A percentile compares a stretch with the other conserved stretches of the same genome.
Conservation (phyloP, 352 stramenopile genomes). For the Achlya hypogyna region DNA sequence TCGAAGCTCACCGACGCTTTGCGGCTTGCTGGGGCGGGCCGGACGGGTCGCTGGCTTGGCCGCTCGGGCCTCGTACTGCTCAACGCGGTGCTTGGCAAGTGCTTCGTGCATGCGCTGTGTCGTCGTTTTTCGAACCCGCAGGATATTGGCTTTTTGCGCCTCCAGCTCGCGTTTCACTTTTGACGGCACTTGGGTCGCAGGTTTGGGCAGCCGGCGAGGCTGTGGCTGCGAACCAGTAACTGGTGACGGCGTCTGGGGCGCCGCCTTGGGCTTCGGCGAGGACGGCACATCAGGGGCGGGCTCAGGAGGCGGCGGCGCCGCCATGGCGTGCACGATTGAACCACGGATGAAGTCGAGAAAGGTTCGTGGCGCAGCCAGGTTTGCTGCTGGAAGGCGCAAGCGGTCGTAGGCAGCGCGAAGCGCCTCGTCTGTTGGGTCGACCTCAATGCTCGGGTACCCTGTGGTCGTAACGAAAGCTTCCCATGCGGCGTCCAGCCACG, state of each 20-base stretch:
- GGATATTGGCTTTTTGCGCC: conserved; percentile 33
- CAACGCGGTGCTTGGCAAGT: conserved; percentile 41
- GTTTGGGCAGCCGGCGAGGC: neutral
- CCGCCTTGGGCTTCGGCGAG: conserved; percentile 20
- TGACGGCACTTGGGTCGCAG: conserved; percentile 37
- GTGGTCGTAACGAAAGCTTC: conserved; percentile 32
- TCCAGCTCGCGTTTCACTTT: conserved; percentile 61
- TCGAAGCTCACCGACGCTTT: neutral
- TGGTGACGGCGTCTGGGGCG: neutral
- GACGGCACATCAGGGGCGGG: neutral
- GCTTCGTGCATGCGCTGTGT: conserved; percentile 64
- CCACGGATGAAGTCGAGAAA: conserved; percentile 52
- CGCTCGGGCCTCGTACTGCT: conserved; percentile 40
- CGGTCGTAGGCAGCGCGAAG: conserved; percentile 42
- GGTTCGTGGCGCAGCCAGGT: neutral
- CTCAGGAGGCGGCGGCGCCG: neutral
- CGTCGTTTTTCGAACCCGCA: conserved; percentile 71
- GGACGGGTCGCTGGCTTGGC: neutral
- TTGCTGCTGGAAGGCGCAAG: conserved; percentile 25
- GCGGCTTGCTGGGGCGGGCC: neutral
- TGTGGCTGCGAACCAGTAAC: conserved; percentile 1
- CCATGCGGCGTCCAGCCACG: conserved; percentile 51
- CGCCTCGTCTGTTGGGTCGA: conserved; percentile 28
- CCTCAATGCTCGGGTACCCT: conserved; percentile 26
- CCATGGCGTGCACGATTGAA: conserved; percentile 28